Evolutionary conservation across 306 rosid genomes (phyloP).

Genomic region (Malus sieversii): DNA sequence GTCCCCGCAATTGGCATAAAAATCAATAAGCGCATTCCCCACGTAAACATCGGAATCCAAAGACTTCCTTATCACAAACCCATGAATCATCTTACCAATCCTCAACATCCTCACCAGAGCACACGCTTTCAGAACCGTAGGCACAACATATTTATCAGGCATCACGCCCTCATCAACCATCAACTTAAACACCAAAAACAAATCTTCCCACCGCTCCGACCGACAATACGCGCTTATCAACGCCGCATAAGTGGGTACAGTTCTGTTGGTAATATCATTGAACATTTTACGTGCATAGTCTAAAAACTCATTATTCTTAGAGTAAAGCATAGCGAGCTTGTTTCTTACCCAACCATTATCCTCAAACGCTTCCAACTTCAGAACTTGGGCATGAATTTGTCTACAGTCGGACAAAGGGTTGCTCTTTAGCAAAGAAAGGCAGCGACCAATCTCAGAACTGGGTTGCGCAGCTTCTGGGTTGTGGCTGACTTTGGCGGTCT

Average conservation of each 20-base stretch:
- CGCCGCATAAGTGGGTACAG: slow-evolving; percentile 3
- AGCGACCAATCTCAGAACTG: slow-evolving; percentile 8
- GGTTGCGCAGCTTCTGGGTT: not conserved
- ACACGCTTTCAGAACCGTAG: slow-evolving; percentile 38
- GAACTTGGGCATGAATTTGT: slow-evolving; percentile 25
- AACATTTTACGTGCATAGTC: slow-evolving; percentile 31
- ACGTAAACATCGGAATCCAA: slow-evolving; percentile 28
- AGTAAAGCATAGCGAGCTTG: slow-evolving; percentile 8
- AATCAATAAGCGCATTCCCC: slow-evolving; percentile 35
- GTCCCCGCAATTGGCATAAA: slow-evolving; percentile 36
- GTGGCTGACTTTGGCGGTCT: not conserved
- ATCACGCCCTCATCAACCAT: slow-evolving; percentile 34
- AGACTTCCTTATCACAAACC: slow-evolving; percentile 22
- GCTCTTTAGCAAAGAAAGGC: slow-evolving; percentile 13
- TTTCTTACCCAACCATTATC: slow-evolving; percentile 12
- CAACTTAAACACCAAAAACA: slow-evolving; percentile 24
- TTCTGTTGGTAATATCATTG: slow-evolving; percentile 25
- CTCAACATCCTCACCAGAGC: slow-evolving; percentile 19
- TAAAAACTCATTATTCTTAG: slow-evolving; percentile 11
- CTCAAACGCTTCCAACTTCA: slow-evolving; percentile 22
- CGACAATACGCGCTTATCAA: slow-evolving; percentile 29
- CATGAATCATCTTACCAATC: slow-evolving; percentile 36
- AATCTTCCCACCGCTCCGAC: slow-evolving; percentile 28
- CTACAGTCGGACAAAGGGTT: slow-evolving; percentile 1
- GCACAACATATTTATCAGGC: slow-evolving; percentile 35